Evolutionary conservation across 345 rosid species (phyloP), one percentile per base, ranked within the genome.

Genomic region (Theobroma cacao): DNA sequence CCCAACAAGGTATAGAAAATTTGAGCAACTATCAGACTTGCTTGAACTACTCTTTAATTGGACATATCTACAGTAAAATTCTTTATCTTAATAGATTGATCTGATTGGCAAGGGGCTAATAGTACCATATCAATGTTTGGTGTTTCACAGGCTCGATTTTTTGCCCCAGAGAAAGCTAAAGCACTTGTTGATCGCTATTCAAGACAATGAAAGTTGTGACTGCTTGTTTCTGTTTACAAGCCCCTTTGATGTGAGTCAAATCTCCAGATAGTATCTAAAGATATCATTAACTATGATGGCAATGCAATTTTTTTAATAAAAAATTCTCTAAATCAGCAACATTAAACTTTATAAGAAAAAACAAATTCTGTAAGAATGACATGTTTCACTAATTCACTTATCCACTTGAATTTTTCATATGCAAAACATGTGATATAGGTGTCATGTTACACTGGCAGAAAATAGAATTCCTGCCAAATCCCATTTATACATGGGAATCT

Each of bases 131-230:
- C n/a, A 48, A 17, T 7, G 1, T 17, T 28, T 1, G 75, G 41
- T 40, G 30, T 52, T 84, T 66, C 82, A 81, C 85, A 93, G 99
- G 99, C 99, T 13, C 92, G 98, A 24, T 93, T 92, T 84, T 91
- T 90, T 59, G 99, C 99, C 47, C 98, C 97, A 1, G 91, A 91
- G 86, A 92, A 87, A 80, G 98, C 91, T 68, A 95, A 93, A 88
- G 90, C 90, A 30, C 84, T 95, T 41, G 99, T 95, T 18, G 95
- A 91, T 84, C 92, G 94, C 50, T 95, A 89, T 81, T 86, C 97
- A 48, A 88, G 91, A 82, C 74, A 65, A 34, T 89, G 86, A 95
- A n/a, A 18, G 11, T 33, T 30, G 55, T 8, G 45, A 14, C 24
- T 36, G n/a, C 34, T 4, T 28, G 2, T n/a, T 18, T 31, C 22